Base-by-base conservation (phyloP, 2,329 filamentous ascomycete genomes). In the Berkeleyomyces basicola region DNA sequence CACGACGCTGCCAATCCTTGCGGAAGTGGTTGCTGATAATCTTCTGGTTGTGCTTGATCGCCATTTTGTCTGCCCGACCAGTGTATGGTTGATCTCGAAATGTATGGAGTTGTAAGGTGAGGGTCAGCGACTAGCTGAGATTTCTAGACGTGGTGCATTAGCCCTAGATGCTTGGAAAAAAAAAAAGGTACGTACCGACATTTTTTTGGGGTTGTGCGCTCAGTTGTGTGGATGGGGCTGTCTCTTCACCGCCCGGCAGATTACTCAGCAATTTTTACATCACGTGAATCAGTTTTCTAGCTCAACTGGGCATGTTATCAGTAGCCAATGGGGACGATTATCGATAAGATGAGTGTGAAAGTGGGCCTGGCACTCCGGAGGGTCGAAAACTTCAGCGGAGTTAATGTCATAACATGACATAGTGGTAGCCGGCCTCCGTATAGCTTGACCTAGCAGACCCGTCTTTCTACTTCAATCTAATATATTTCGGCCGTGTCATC, bases 1-100 rank as follows among this genome's bases (percentile, higher is more conserved):
- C 93, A 81, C 91, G 89, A 82, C 90, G 89, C 81, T 97, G 91
- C 93, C 93, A 99, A 84, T 99, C 91, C 90, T 96, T 96, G 82
- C 90, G 91, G 89, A 96, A 96, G 78, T 96, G 91, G 85, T 95
- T 95, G 85, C 92, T 88, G 77, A 88, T 87, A 79, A 96, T 87
- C 83, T 92, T 88, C 83, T 96, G 90, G 83, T 97, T 97, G 88
- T 96, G 90, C 86, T 95, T 95, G 90, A 97, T 96, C 84, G 92
- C 88, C 91, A 65, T 65, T 63, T 63, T 65, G 64, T 64, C 63
- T 64, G 63, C 63, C 63, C 44, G 63, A 58, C 63, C 60, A 64
- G 39, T 64, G 60, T 64, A 60, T 64, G 60, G 60, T 62, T 64
- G 63, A 59, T 59, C 63, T 64, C 63, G 57, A 60, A 64, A 62